Base-by-base conservation (phyloP, 257 asterid species). In the Capsicum chinense region DNA sequence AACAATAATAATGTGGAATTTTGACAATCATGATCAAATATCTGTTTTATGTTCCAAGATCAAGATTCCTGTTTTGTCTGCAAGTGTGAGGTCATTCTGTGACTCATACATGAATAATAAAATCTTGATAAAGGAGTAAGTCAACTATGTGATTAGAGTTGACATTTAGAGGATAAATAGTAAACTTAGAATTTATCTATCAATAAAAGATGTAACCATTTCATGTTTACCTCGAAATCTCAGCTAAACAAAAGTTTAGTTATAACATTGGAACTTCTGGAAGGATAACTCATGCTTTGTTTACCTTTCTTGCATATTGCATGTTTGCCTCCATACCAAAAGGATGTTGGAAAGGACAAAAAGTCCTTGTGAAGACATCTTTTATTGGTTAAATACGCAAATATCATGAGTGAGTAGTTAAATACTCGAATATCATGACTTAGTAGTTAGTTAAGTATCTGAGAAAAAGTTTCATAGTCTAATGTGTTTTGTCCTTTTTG, bases 261-360 rank as follows among this genome's bases (percentile, higher is more conserved):
- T 47, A 0, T n/a, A 47, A 47, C 48, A 47, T 19, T 5, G 58
- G 58, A 47, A 47, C 39, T 71, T 74, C 62, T 50, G 44, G 44
- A 74, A 48, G 37, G 80, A 26, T 33, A 54, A 78, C 16, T 78
- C 42, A 21, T 74, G 47, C 62, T 74, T 74, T 74, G 5, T 52
- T 44, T 74, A 74, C 19, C 12, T 74, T 50, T 50, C 62, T 21
- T 74, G 37, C 35, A 76, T 52, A 76, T 76, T 76, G 60, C 81
- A 76, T 21, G 81, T 52, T 81, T 81, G 79, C 84, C 63, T 48
- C 84, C 84, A 44, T 47, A 52, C 42, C n/a, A 13, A 48, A 12
- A 54, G 78, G 70, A 68, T 83, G 71, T 12, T 7, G 82, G 50
- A 48, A 83, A 83, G 56, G 76, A 47, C 86, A 83, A 71, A 47